These are phyloP conservation scores for Boletus eberwhitei DNA, from an alignment of 768 basidiomycete genomes.

Conservation along the genomic window DNA sequence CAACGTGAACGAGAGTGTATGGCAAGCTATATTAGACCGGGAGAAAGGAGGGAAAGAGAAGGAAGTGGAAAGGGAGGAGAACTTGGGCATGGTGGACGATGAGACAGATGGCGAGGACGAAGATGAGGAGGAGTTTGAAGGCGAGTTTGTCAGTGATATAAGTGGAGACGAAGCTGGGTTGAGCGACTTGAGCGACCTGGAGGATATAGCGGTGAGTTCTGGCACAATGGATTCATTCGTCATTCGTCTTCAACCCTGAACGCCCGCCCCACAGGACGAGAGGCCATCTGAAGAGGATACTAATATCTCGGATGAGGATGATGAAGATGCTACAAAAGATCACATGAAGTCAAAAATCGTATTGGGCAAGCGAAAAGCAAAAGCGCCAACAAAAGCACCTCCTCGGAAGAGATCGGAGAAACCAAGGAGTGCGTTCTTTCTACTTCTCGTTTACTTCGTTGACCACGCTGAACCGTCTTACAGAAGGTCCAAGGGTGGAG, in stretches of 20 bases:
- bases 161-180: conserved; percentile 46
- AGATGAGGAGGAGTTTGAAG: conserved; percentile 46
- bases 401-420: conserved; percentile 56
- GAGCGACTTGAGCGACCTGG: conserved; percentile 53
- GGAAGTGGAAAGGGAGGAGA: conserved; percentile 40
- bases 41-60: conserved; percentile 54
- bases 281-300: conserved; percentile 40
- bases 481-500: conserved; percentile 80
- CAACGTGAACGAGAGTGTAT: conserved; percentile 96
- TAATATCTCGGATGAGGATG: conserved; percentile 41
- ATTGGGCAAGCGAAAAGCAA: conserved; percentile 69
- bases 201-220: conserved; percentile 59
- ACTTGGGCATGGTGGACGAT: conserved; percentile 48
- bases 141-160: conserved; percentile 57
- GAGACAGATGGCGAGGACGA: conserved; percentile 53
- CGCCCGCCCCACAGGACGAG: conserved; percentile 28
- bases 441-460: background rate
- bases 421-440: conserved; percentile 52
- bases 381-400: conserved; percentile 37
- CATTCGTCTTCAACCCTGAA: conserved; percentile 18
- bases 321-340: conserved; percentile 38
- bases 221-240: background rate
- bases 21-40: conserved; percentile 86
- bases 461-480: conserved; percentile 13
- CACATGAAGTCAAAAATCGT: conserved; percentile 40